Evolutionary conservation across 257 asterid species (phyloP).

Genomic region (Gynochthodes officinalis): DNA sequence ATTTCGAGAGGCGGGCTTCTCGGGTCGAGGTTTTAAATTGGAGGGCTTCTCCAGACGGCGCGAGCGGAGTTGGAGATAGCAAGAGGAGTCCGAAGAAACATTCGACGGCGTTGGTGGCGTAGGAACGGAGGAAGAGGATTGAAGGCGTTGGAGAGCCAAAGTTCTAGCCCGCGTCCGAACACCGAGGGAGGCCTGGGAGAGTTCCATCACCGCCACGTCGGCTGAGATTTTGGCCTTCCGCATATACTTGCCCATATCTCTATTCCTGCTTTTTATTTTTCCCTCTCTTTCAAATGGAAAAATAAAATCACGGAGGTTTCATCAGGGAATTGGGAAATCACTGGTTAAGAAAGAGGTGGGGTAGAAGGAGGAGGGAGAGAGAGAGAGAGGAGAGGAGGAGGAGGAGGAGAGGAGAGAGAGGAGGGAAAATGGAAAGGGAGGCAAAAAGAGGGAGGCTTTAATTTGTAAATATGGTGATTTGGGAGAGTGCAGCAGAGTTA

Average conservation of each 20-base stretch:
- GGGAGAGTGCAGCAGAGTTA: background rate
- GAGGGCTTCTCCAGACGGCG: constrained; percentile 27
- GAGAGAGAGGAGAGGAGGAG: background rate
- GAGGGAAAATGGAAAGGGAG: constrained; percentile 18
- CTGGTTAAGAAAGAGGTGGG: background rate
- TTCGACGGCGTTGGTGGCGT: constrained; percentile 17
- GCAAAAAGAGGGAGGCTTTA: background rate
- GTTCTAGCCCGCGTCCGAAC: constrained; percentile 76
- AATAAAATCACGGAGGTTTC: constrained; percentile 5
- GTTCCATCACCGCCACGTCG: constrained; percentile 55
- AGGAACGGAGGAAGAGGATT: constrained; percentile 21
- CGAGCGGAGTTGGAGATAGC: constrained; percentile 59
- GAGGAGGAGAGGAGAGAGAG: constrained; percentile 10
- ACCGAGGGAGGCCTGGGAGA: constrained; percentile 48
- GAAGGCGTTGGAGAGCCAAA: constrained; percentile 64
- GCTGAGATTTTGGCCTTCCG: constrained; percentile 44
- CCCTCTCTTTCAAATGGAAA: background rate
- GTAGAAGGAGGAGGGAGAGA: background rate
- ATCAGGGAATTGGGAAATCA: constrained; percentile 4
- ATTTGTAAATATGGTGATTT: background rate
- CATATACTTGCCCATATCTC: constrained; percentile 52
- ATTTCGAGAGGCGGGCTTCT: constrained; percentile 4
- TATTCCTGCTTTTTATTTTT: background rate
- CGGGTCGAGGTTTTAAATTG: constrained; percentile 10
- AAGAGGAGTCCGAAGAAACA: constrained; percentile 14